Evolutionary conservation across 2,329 filamentous ascomycete genomes (phyloP), one percentile per base, ranked within the genome.

Genomic region (Trichoderma breve): DNA sequence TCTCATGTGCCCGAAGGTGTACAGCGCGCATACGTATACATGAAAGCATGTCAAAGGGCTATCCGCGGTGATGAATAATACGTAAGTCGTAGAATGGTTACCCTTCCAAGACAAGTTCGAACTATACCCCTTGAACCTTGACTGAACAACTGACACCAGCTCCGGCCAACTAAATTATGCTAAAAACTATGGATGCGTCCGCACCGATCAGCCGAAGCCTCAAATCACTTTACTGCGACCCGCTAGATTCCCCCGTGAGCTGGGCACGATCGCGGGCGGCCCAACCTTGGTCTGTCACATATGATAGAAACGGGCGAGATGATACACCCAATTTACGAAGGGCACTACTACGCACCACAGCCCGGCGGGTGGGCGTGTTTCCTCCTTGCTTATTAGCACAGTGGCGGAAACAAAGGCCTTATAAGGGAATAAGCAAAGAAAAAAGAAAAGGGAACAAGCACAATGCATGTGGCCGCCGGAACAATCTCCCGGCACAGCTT

Each of bases 181-280:
- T 61, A 39, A 57, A 57, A 67, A 53, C 28, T 32, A 28, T 34
- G 34, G 34, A 15, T 36, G 47, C 32, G 51, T 58, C 64, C 36
- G 57, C 57, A 51, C 53, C 47, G 21, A 71, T 57, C 43, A 65
- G 60, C 69, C 69, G 60, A 64, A 58, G 69, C 69, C 51, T 71
- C 34, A n/a, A 51, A 24, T 51, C 30, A 63, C 30, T 28, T 24
- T 36, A 71, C 24, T 43, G 34, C 61, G 62, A 71, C 63, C 51
- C 58, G 58, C 60, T 39, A 58, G 61, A 71, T 64, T 64, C 55
- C 51, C 60, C 69, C 64, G 36, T 28, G 36, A 55, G 70, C 70
- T 71, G 70, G 64, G 55, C 60, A 34, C 61, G 70, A 71, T 71
- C 70, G 51, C 70, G 51, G 53, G 53, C 70, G 53, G 70, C 53